Evolutionary conservation across 83 land plant species (phyloP).

Genomic region (Picea abies): DNA sequence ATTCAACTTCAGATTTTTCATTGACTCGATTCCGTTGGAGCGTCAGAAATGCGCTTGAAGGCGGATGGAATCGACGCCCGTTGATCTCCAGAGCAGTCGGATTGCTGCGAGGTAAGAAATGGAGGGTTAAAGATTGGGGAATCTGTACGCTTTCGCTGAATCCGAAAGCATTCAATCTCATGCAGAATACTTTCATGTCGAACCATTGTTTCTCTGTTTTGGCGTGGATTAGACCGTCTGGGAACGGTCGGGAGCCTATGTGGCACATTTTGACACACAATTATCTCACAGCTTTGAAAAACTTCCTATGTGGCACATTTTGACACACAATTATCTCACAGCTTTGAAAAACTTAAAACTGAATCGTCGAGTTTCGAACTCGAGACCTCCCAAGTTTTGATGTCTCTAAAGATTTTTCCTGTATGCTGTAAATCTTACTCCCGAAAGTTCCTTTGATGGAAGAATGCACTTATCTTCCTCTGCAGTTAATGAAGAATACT

Average conservation of each 20-base stretch:
- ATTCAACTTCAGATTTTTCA: neutral
- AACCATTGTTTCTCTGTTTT: too few relatives aligned
- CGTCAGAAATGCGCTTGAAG: conserved; percentile 5
- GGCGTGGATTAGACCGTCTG: too few relatives aligned
- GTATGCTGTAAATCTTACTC: neutral
- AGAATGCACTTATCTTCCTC: too few relatives aligned
- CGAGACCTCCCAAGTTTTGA: neutral
- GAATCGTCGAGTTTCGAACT: neutral
- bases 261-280: too few relatives aligned
- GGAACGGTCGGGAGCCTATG: too few relatives aligned
- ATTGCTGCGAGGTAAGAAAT: conserved; percentile 9
- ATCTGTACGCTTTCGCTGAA: neutral
- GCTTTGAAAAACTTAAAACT: neutral
- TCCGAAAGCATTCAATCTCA: neutral
- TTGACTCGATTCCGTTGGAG: neutral
- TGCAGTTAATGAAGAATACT: neutral
- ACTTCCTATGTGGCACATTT: neutral
- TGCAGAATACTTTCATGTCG: too few relatives aligned
- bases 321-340: neutral
- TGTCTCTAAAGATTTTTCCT: neutral
- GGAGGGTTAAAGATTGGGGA: conserved; percentile 7
- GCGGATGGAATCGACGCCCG: conserved; percentile 2
- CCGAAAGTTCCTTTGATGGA: too few relatives aligned
- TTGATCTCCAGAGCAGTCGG: conserved; percentile 7
- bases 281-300: too few relatives aligned